Conservation (phyloP, 1,284 basidiomycete genomes). For the Sparassis latifolia region DNA sequence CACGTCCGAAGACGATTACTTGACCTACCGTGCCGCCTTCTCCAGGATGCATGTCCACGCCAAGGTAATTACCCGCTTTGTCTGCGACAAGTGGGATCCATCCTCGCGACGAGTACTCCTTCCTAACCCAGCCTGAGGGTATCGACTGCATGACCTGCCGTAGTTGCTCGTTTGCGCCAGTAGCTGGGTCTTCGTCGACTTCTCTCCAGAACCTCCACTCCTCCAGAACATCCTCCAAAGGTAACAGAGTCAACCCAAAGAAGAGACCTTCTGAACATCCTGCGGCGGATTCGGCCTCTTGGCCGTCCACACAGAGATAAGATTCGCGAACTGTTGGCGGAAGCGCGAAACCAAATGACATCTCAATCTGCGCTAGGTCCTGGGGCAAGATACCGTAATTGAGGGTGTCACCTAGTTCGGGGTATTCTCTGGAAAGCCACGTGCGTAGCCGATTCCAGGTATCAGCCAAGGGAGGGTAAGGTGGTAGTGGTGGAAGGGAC, state of each 20-base stretch:
- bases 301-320: conserved; percentile 77
- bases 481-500: conserved; percentile 37
- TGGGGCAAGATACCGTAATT: conserved; percentile 78
- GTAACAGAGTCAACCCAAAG: conserved; percentile 79
- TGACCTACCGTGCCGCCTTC: conserved; percentile 78
- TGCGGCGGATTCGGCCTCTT: conserved; percentile 81
- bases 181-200: conserved; percentile 79
- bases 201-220: conserved; percentile 94
- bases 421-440: conserved; percentile 78
- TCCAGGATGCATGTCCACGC: conserved; percentile 88
- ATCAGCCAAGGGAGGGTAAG: conserved; percentile 68
- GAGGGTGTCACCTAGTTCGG: conserved; percentile 86
- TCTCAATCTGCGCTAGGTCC: conserved; percentile 72
- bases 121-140: conserved; percentile 87
- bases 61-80: conserved; percentile 94
- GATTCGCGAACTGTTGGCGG: conserved; percentile 80
- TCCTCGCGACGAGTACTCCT: conserved; percentile 87
- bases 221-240: conserved; percentile 84
- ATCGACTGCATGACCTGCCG: conserved; percentile 82
- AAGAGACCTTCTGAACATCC: conserved; percentile 86
- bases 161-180: conserved; percentile 69
- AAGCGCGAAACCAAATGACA: conserved; percentile 75
- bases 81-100: conserved; percentile 96
- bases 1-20: conserved; percentile 95
- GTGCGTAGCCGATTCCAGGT: conserved; percentile 77